These are phyloP conservation scores for Diaporthe caulivora DNA, from an alignment of 2,329 filamentous ascomycete species.

Conservation along the genomic window DNA sequence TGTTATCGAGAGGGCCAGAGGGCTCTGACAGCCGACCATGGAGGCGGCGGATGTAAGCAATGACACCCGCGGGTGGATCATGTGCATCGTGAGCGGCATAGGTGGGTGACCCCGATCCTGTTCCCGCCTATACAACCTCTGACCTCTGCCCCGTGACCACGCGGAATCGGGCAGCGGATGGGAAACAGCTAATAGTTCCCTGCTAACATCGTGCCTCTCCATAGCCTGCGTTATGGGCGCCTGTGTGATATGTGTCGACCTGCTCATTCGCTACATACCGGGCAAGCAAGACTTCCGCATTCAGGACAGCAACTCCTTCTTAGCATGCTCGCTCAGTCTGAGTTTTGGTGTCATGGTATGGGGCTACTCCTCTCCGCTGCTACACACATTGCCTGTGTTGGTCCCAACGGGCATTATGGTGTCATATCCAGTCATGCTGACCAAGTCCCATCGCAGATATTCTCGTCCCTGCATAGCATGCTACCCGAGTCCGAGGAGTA, in stretches of 20 bases:
- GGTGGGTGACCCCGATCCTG: conserved; percentile 58
- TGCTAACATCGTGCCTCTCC: conserved; percentile 35
- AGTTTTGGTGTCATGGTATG: conserved; percentile 97
- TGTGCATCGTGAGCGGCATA: conserved; percentile 85
- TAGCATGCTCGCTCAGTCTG: conserved; percentile 88
- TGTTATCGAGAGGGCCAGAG: conserved; percentile 35
- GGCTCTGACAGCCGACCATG: conserved; percentile 51
- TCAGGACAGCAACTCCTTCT: conserved; percentile 87
- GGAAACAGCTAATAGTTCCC: neutral
- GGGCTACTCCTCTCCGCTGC: neutral
- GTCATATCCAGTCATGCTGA: conserved; percentile 7
- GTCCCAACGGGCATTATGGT: neutral
- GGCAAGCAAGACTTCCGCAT: conserved; percentile 85
- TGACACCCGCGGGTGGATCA: conserved; percentile 93
- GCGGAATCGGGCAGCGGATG: neutral
- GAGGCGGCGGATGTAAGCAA: conserved; percentile 68
- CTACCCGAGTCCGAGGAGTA: conserved; percentile 87
- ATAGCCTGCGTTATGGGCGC: conserved; percentile 79
- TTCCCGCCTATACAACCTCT: neutral
- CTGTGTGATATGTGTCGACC: conserved; percentile 87
- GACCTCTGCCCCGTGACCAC: conserved; percentile 3
- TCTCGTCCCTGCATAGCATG: conserved; percentile 94
- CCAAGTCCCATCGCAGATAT: conserved; percentile 69
- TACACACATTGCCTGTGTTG: conserved; percentile 11
- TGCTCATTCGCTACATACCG: conserved; percentile 79